Conservation (phyloP, 2,329 filamentous ascomycete species). For the Aspergillus proliferans region DNA sequence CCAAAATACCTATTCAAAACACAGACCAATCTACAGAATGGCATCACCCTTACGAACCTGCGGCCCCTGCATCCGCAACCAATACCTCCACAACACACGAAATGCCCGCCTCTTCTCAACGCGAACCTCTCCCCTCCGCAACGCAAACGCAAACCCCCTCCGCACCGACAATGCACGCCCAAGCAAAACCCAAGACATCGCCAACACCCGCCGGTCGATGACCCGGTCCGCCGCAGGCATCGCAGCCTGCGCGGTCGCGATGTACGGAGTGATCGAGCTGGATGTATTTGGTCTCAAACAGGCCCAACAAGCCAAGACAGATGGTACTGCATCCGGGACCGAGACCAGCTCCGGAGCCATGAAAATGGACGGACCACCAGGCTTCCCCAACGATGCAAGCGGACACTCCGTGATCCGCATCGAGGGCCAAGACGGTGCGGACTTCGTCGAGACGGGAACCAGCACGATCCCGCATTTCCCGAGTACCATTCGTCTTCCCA, state of each 20-base stretch:
- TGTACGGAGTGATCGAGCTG: slow-evolving; percentile 36
- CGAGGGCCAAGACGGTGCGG: slow-evolving; percentile 54
- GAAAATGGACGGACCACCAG: slow-evolving; percentile 36
- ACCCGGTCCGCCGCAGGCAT: slow-evolving; percentile 33
- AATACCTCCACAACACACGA: slow-evolving; percentile 7
- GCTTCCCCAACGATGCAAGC: slow-evolving; percentile 22
- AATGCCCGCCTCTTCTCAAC: slow-evolving; percentile 20
- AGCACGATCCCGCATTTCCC: slow-evolving; percentile 75
- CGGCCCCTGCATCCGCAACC: slow-evolving; percentile 19
- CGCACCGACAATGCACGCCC: slow-evolving; percentile 15
- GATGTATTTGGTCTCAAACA: slow-evolving; percentile 29
- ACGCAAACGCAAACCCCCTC: slow-evolving; percentile 23
- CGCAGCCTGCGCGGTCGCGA: slow-evolving; percentile 31
- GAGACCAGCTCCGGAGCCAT: slow-evolving; percentile 16
- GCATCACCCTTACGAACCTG: slow-evolving; percentile 21
- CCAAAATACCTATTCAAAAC: not conserved
- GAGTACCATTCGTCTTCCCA: slow-evolving; percentile 59
- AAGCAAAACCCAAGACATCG: slow-evolving; percentile 16
- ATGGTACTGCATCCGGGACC: not conserved
- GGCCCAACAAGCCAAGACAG: slow-evolving; percentile 4
- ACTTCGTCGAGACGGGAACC: slow-evolving; percentile 76
- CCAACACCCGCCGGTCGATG: slow-evolving; percentile 27
- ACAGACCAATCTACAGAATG: not conserved
- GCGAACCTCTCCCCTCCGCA: slow-evolving; percentile 19
- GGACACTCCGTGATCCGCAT: slow-evolving; percentile 27